Evolutionary conservation across 2,329 filamentous ascomycete species (phyloP).

Genomic region (Colletotrichum sp.): DNA sequence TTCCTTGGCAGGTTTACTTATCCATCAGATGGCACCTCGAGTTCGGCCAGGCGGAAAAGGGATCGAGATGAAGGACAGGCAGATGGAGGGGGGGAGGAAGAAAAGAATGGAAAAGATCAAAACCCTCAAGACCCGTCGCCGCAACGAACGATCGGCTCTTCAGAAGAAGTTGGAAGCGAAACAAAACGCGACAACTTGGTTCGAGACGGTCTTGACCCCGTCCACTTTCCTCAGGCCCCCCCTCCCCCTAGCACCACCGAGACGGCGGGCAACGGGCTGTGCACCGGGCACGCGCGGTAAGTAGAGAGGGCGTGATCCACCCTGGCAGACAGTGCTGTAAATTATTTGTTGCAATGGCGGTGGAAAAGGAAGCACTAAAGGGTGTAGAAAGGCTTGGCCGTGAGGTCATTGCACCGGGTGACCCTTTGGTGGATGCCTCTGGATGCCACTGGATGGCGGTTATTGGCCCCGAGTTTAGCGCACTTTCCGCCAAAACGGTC

Average conservation of each 20-base stretch:
- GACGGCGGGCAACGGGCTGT: neutral
- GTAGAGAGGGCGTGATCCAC: slow-evolving; percentile 10
- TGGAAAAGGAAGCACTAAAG: neutral
- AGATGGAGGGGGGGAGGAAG: neutral
- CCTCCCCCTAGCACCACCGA: neutral
- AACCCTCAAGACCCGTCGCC: neutral
- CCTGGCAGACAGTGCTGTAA: neutral
- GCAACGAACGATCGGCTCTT: neutral
- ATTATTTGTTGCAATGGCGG: neutral
- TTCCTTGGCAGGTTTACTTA: slow-evolving; percentile 1
- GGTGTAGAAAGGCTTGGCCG: slow-evolving; percentile 6
- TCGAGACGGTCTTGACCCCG: neutral
- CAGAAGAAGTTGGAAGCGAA: neutral
- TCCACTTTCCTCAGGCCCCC: neutral
- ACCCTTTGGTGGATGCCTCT: neutral
- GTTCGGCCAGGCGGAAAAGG: neutral
- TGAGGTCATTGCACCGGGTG: slow-evolving; percentile 19
- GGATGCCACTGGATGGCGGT: neutral
- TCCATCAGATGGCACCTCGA: neutral
- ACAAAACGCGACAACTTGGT: neutral
- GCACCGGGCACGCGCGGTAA: slow-evolving; percentile 19
- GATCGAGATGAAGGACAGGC: neutral
- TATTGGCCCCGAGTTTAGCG: slow-evolving; percentile 10
- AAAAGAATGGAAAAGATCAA: neutral
- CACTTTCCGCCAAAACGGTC: slow-evolving; percentile 12